These are phyloP conservation scores for Lecanoromycetidae sp. DNA, from an alignment of 2,329 filamentous ascomycete species.

Conservation along the genomic window DNA sequence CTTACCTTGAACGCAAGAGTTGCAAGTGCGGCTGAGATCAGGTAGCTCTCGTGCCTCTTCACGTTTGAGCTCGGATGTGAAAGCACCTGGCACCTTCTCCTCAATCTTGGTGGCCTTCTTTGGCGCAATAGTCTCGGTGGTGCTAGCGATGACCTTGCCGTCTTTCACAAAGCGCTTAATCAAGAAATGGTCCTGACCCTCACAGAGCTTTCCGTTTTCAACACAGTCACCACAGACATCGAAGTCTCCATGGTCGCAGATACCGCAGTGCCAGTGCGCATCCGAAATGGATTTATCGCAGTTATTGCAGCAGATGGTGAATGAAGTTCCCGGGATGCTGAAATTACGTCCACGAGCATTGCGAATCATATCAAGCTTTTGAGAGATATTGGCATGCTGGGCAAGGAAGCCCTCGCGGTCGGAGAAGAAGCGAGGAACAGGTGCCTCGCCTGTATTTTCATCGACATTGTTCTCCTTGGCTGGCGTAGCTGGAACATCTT, in stretches of 20 bases:
- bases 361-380: slow-evolving; percentile 9
- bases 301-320: slow-evolving; percentile 87
- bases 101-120: slow-evolving; percentile 34
- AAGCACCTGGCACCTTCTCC: slow-evolving; percentile 18
- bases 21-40: slow-evolving; percentile 39
- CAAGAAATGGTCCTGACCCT: slow-evolving; percentile 74
- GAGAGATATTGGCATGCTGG: slow-evolving; percentile 22
- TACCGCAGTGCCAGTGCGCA: slow-evolving; percentile 86
- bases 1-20: slow-evolving; percentile 53
- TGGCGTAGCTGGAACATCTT: not conserved
- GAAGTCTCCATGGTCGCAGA: slow-evolving; percentile 86
- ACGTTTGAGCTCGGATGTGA: slow-evolving; percentile 15
- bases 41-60: slow-evolving; percentile 15
- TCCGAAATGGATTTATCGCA: slow-evolving; percentile 69
- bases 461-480: slow-evolving; percentile 2
- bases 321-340: slow-evolving; percentile 36
- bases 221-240: slow-evolving; percentile 80
- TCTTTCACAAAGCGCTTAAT: slow-evolving; percentile 78
- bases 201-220: slow-evolving; percentile 62
- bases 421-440: slow-evolving; percentile 31
- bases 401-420: slow-evolving; percentile 23
- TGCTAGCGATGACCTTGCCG: slow-evolving; percentile 71
- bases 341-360: slow-evolving; percentile 26
- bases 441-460: slow-evolving; percentile 25
- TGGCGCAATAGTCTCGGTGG: slow-evolving; percentile 64